A percentile compares a stretch with the other conserved stretches of the same genome.
Evolutionary conservation across 2,329 filamentous ascomycete species (phyloP).

Genomic region (Eutypa lata): DNA sequence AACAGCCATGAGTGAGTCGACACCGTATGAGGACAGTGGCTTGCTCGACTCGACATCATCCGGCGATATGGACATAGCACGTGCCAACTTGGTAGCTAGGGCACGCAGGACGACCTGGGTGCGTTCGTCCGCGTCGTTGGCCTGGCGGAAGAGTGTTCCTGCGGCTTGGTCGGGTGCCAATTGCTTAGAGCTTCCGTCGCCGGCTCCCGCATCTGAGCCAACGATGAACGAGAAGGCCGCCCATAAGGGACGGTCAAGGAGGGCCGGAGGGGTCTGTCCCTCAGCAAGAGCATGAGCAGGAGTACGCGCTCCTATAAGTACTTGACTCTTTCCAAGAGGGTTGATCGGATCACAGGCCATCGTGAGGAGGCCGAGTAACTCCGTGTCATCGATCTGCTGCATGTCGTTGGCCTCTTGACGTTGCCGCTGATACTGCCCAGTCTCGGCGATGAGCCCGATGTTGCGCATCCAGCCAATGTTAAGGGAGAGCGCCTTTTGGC

Average conservation of each 20-base stretch:
- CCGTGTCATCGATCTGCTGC: conserved; percentile 15
- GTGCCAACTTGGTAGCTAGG: conserved; percentile 9
- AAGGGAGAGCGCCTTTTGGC: conserved; percentile 19
- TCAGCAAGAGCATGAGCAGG: conserved; percentile 10
- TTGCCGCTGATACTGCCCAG: conserved; percentile 7
- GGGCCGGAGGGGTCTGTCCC: conserved; percentile 5
- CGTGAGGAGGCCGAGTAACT: conserved; percentile 20
- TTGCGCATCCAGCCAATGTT: conserved; percentile 25
- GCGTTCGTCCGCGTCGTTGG: conserved; percentile 6
- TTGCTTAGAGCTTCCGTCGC: not conserved
- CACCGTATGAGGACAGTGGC: conserved; percentile 24
- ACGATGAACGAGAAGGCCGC: conserved; percentile 9
- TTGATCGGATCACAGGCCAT: conserved; percentile 15
- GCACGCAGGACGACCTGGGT: conserved; percentile 11
- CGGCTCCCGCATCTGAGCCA: not conserved
- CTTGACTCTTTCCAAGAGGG: conserved; percentile 8
- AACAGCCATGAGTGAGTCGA: conserved; percentile 30
- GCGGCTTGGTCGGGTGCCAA: conserved; percentile 3
- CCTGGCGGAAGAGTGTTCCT: conserved; percentile 9
- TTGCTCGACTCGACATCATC: conserved; percentile 21
- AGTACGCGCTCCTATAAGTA: conserved; percentile 12
- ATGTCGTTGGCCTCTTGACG: conserved; percentile 12
- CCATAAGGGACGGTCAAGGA: conserved; percentile 10
- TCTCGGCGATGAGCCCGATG: conserved; percentile 24
- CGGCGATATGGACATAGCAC: conserved; percentile 15